These are phyloP conservation scores for Rhodotorula sp. DNA, from an alignment of 1,284 basidiomycete species.

Conservation along the genomic window DNA sequence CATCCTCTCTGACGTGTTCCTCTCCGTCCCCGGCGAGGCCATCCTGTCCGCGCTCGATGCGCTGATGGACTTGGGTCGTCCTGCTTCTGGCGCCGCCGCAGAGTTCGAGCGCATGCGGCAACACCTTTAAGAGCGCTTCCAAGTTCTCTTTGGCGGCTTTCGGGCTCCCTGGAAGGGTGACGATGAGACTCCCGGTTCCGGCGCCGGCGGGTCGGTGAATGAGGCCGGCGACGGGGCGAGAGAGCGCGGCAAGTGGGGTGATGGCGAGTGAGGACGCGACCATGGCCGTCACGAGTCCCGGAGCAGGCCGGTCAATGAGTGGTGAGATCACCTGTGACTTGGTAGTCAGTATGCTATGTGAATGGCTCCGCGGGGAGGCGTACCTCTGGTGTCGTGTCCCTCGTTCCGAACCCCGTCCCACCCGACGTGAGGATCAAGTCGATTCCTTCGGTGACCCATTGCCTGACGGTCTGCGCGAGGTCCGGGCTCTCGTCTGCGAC, in stretches of 20 bases:
- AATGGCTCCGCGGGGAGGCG: slow-evolving; percentile 6
- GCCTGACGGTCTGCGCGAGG: slow-evolving; percentile 57
- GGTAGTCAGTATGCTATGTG: background rate
- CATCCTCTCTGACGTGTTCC: background rate
- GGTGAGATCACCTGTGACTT: slow-evolving; percentile 62
- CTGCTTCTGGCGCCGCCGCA: slow-evolving; percentile 65
- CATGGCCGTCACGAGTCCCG: slow-evolving; percentile 75
- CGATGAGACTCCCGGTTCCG: slow-evolving; percentile 60
- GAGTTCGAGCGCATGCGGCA: slow-evolving; percentile 70
- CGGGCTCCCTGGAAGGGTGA: slow-evolving; percentile 77
- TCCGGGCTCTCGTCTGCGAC: slow-evolving; percentile 63
- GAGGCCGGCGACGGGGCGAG: slow-evolving; percentile 75
- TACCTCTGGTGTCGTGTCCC: slow-evolving; percentile 79
- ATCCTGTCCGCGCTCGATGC: slow-evolving; percentile 30
- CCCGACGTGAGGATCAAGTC: slow-evolving; percentile 78
- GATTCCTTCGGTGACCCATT: slow-evolving; percentile 55
- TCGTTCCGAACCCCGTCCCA: slow-evolving; percentile 77
- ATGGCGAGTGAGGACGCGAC: slow-evolving; percentile 65
- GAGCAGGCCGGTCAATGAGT: slow-evolving; percentile 68
- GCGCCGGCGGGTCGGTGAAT: slow-evolving; percentile 42
- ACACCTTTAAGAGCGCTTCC: slow-evolving; percentile 59
- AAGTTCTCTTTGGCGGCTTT: slow-evolving; percentile 80
- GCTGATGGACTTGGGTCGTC: slow-evolving; percentile 56
- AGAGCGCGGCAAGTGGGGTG: slow-evolving; percentile 76
- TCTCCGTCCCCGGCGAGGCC: slow-evolving; percentile 1